A percentile compares a stretch with the other conserved stretches of the same genome.
phyloP scores from a whole-genome alignment of 2,329 filamentous ascomycete genomes.

The Paradendryphiella salina region DNA sequence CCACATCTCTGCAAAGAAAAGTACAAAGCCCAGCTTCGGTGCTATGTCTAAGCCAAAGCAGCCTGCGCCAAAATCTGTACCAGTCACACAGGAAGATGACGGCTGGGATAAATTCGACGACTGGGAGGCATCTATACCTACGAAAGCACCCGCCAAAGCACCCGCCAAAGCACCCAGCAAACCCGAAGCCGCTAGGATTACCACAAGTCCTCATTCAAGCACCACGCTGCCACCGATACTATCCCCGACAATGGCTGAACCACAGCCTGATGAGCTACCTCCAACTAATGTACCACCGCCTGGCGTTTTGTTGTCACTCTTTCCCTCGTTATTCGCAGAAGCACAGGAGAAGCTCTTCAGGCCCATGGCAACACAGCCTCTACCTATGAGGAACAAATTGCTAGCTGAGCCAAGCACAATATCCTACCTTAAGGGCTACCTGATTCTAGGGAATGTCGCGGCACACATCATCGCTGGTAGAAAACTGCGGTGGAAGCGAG shows the following conservation, averaged over 20 bases:
- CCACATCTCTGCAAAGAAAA: constrained; percentile 13
- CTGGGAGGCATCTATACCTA: constrained; percentile 44
- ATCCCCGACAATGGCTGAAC: constrained; percentile 26
- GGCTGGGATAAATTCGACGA: constrained; percentile 54
- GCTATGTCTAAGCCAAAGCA: constrained; percentile 13
- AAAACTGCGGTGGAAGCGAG: constrained; percentile 86
- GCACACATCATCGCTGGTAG: constrained; percentile 83
- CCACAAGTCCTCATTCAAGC: not conserved
- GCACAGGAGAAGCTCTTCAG: constrained; percentile 68
- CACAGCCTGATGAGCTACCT: constrained; percentile 51
- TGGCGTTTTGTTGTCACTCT: constrained; percentile 75
- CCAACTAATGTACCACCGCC: constrained; percentile 90
- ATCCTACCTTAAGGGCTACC: constrained; percentile 66
- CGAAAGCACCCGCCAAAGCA: constrained; percentile 15
- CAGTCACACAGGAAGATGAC: constrained; percentile 33
- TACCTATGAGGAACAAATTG: constrained; percentile 64
- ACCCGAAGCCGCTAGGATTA: constrained; percentile 3
- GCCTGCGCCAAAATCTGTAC: constrained; percentile 1
- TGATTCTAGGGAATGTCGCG: constrained; percentile 67
- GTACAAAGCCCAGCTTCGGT: constrained; percentile 19
- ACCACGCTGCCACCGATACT: constrained; percentile 24
- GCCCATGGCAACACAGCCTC: constrained; percentile 62
- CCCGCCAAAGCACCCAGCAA: constrained; percentile 12
- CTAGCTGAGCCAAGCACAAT: constrained; percentile 65
- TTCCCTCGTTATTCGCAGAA: constrained; percentile 70